phyloP scores from a whole-genome alignment of 1,284 basidiomycete genomes.

The Leccinum pachyderme region DNA sequence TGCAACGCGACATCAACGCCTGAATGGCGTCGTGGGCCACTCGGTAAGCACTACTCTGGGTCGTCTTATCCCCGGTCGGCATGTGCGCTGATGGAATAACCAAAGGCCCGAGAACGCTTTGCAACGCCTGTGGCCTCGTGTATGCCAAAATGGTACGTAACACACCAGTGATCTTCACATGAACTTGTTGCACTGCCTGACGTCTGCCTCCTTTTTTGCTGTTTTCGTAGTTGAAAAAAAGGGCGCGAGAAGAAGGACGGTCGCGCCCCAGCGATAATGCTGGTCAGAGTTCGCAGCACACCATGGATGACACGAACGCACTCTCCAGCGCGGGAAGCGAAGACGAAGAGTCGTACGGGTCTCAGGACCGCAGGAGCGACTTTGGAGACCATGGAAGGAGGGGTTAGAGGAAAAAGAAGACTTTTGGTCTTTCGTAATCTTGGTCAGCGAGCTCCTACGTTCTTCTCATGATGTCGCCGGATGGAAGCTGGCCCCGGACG shows the following conservation, averaged over 20 bases:
- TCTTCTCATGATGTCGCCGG: constrained; percentile 20
- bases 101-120: constrained; percentile 54
- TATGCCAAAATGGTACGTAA: constrained; percentile 57
- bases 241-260: constrained; percentile 33
- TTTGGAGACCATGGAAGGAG: constrained; percentile 36
- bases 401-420: constrained; percentile 2
- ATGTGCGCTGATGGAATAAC: constrained; percentile 22
- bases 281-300: constrained; percentile 32
- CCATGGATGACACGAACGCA: constrained; percentile 24
- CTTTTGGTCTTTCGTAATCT: constrained; percentile 19
- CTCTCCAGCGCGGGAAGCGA: constrained; percentile 36
- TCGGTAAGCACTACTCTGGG: constrained; percentile 50
- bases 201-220: constrained; percentile 8
- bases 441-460: constrained; percentile 18
- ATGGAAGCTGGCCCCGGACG: constrained; percentile 10
- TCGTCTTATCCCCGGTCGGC: constrained; percentile 27
- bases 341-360: constrained; percentile 36
- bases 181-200: constrained; percentile 15
- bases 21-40: constrained; percentile 76
- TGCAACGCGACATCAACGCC: constrained; percentile 81
- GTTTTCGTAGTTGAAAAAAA: constrained; percentile 36
- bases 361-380: constrained; percentile 37
- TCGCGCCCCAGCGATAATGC: constrained; percentile 26
- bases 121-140: constrained; percentile 58
- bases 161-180: constrained; percentile 25